Evolutionary conservation across 306 rosid species (phyloP).

Genomic region (Pueraria montana): DNA sequence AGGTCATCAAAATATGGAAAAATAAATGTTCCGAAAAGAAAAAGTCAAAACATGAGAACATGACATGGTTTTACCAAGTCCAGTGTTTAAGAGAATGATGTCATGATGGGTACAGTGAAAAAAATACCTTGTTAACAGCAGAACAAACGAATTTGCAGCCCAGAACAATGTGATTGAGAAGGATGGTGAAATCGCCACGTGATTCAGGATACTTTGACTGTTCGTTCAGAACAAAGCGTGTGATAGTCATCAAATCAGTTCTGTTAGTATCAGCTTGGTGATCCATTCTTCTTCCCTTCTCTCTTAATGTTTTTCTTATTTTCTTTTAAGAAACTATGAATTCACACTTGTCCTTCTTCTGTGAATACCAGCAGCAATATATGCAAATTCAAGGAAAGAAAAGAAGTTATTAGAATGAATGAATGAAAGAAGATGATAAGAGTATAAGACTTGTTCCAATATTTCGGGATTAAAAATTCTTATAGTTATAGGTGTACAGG

Average conservation of each 20-base stretch:
- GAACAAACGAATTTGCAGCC: conserved; percentile 95
- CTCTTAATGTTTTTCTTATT: no score
- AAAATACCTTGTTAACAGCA: conserved; percentile 78
- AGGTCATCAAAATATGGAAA: neutral
- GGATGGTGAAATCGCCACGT: conserved; percentile 92
- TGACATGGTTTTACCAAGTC: neutral
- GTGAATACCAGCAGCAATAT: conserved; percentile 15
- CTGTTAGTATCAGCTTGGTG: conserved; percentile 72
- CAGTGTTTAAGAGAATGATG: neutral
- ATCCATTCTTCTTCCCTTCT: conserved; percentile 65
- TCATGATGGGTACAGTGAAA: neutral
- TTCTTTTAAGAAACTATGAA: neutral
- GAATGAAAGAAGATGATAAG: neutral
- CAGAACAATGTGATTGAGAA: conserved; percentile 86
- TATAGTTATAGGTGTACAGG: neutral
- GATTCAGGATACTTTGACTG: conserved; percentile 83
- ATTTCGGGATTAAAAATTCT: neutral
- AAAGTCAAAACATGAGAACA: neutral
- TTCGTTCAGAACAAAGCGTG: conserved; percentile 86
- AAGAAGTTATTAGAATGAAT: neutral
- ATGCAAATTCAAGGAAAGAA: neutral
- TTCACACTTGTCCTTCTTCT: conserved; percentile 29
- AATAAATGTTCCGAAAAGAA: neutral
- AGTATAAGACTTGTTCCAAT: conserved; percentile 4
- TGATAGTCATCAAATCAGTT: conserved; percentile 96